A percentile compares a stretch with the other conserved stretches of the same genome.
Evolutionary conservation across 176 grass and related monocot genomes (phyloP).

Genomic region (Rhynchospora tenuis): DNA sequence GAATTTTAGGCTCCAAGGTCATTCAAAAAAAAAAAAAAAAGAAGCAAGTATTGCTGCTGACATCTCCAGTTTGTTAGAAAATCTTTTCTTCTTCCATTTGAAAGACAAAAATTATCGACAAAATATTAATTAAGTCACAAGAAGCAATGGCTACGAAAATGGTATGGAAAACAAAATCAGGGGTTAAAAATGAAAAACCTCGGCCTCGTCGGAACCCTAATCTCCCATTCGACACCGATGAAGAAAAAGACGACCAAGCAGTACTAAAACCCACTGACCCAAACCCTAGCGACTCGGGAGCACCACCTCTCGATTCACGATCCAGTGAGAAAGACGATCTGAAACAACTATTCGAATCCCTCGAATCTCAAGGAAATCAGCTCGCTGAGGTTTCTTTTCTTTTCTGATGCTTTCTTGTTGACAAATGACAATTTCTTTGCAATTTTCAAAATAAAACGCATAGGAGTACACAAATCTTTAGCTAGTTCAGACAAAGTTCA

Average conservation of each 20-base stretch:
- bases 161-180: slow-evolving; percentile 25
- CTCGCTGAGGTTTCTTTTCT: slow-evolving; percentile 55
- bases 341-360: slow-evolving; percentile 24
- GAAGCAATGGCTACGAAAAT: slow-evolving; percentile 16
- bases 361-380: slow-evolving; percentile 45
- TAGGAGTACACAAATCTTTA: no score
- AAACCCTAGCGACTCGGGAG: not conserved
- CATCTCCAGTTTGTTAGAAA: no score
- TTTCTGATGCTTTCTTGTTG: not conserved
- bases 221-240: slow-evolving; percentile 14
- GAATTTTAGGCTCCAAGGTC: no score
- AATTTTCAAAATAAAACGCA: no score
- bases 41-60: no score
- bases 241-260: slow-evolving; percentile 17
- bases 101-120: no score
- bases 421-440: not conserved
- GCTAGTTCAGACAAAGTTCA: no score
- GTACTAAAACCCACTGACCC: not conserved
- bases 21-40: no score
- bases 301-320: not conserved
- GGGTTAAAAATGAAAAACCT: not conserved
- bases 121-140: no score
- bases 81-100: no score
- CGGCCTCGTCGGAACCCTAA: not conserved
- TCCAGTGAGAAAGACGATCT: slow-evolving; percentile 6